A percentile compares a stretch with the other conserved stretches of the same genome.
Evolutionary conservation across 805 yeast species (phyloP).

Genomic region (Cyberlindnera subsufficiens): DNA sequence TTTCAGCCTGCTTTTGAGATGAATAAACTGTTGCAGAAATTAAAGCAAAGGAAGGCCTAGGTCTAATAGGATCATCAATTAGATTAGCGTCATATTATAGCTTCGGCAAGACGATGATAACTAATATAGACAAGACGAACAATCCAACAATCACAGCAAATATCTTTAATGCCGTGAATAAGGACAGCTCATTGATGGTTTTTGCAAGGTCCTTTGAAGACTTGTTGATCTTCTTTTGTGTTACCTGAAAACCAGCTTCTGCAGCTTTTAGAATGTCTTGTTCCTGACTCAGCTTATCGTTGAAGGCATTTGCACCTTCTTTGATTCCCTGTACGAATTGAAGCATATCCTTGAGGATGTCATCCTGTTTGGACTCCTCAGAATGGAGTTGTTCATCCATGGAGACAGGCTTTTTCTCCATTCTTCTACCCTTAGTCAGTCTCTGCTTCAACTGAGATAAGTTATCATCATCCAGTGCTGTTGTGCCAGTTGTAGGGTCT

Average conservation of each 20-base stretch:
- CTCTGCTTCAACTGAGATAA: conserved; percentile 28
- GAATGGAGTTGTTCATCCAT: conserved; percentile 30
- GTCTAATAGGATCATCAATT: too few relatives aligned
- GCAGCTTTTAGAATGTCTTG: conserved; percentile 34
- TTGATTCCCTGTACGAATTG: conserved; percentile 30
- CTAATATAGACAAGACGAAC: conserved; percentile 27
- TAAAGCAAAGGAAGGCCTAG: too few relatives aligned
- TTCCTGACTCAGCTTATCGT: conserved; percentile 33
- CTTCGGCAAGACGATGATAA: conserved; percentile 35
- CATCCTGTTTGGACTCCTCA: conserved; percentile 32
- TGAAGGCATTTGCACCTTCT: conserved; percentile 35
- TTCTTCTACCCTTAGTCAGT: conserved; percentile 20
- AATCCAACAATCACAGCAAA: conserved; percentile 21
- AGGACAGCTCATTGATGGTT: conserved; percentile 25
- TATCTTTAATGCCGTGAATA: conserved; percentile 25
- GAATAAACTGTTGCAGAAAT: too few relatives aligned
- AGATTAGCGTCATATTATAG: conserved; percentile 15
- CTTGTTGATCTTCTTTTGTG: conserved; percentile 29
- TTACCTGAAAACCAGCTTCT: conserved; percentile 34
- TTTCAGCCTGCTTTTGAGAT: too few relatives aligned
- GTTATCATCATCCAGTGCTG: conserved; percentile 17
- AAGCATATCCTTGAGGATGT: conserved; percentile 32
- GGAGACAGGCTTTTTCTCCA: conserved; percentile 6
- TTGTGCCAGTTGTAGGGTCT: background rate
- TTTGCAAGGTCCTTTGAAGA: conserved; percentile 24